Conservation (phyloP, 108 stramenopile genomes). For the Skeletonema menzelii region DNA sequence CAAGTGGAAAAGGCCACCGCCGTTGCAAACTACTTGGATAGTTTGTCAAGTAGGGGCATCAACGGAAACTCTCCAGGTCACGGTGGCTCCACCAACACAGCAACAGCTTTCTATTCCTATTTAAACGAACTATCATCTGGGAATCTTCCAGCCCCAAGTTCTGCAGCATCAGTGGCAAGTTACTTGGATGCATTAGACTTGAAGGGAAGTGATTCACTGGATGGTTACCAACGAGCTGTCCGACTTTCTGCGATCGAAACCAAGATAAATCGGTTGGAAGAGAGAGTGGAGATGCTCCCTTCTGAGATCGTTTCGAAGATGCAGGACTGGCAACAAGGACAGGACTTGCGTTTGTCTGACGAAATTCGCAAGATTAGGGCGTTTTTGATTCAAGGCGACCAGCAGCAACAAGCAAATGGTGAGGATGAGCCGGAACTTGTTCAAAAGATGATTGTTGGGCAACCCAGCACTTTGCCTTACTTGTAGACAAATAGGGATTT, state of each 20-base stretch:
- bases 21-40: conserved; percentile 31
- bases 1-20: conserved; percentile 23
- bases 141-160: conserved; percentile 27
- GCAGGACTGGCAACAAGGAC: conserved; percentile 18
- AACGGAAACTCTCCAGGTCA: background rate
- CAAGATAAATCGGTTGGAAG: conserved; percentile 19
- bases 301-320: conserved; percentile 1
- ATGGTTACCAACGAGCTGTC: conserved; percentile 1
- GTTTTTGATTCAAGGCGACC: conserved; percentile 6
- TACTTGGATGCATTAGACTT: conserved; percentile 24
- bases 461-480: background rate
- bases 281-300: conserved; percentile 14
- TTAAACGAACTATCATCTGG: conserved; percentile 29
- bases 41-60: conserved; percentile 7
- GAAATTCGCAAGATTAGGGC: conserved; percentile 27
- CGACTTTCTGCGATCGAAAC: conserved; percentile 7
- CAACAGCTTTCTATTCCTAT: conserved; percentile 36
- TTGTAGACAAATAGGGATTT: background rate
- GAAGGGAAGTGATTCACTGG: background rate
- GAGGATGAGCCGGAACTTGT: background rate
- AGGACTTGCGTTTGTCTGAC: conserved; percentile 10
- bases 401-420: background rate
- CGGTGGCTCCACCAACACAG: background rate
- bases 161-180: conserved; percentile 20
- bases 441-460: background rate